Conservation (phyloP, 441 rosid species). For the Pelargonium myrrhifolium region DNA sequence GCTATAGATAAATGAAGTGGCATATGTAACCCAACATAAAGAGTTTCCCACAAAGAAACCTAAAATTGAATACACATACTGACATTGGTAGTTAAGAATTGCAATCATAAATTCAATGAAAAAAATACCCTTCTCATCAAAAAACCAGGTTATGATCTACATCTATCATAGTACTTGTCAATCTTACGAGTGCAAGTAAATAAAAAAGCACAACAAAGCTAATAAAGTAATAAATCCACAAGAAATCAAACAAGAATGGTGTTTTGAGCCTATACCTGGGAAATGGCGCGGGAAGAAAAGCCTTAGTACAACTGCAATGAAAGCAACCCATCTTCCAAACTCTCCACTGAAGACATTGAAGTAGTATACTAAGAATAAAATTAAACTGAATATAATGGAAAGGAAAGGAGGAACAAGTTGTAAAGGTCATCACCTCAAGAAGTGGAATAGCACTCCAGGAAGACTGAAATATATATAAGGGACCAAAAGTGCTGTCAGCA, state of each 20-base stretch:
- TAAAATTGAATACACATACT: no score
- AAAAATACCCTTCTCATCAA: no score
- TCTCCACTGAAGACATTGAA: slow-evolving; percentile 41
- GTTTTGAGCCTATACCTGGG: slow-evolving; percentile 40
- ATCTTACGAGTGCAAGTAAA: no score
- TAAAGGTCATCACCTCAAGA: slow-evolving; percentile 41
- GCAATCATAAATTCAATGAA: no score
- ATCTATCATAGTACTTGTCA: no score
- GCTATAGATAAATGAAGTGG: no score
- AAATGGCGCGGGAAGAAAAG: slow-evolving; percentile 76
- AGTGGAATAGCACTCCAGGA: slow-evolving; percentile 48
- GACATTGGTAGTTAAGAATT: no score
- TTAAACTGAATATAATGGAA: neutral
- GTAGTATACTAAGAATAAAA: neutral
- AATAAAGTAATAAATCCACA: neutral
- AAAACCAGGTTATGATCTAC: no score
- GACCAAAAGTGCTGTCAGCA: slow-evolving; percentile 61
- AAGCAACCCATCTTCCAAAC: slow-evolving; percentile 71
- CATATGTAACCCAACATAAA: no score
- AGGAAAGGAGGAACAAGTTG: neutral
- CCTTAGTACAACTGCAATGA: slow-evolving; percentile 56
- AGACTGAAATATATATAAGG: slow-evolving; percentile 79
- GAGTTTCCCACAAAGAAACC: no score
- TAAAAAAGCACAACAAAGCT: no score
- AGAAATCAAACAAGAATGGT: neutral